Evolutionary conservation across 306 rosid species (phyloP).

Genomic region (Notholithocarpus densiflorus): DNA sequence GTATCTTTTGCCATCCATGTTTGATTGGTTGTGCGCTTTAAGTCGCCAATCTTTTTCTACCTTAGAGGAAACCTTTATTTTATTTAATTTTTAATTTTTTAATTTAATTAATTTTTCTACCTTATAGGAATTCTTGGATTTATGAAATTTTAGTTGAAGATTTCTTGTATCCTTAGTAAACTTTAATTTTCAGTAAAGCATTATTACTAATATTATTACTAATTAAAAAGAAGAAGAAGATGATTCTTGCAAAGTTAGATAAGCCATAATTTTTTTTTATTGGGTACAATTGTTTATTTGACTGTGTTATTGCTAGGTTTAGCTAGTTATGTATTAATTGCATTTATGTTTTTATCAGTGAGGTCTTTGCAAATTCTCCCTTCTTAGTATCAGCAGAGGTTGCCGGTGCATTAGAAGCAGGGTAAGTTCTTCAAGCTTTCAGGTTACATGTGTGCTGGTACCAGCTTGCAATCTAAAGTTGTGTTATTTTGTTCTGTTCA

Average conservation of each 20-base stretch:
- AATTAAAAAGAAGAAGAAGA: too few relatives aligned
- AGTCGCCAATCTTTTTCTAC: too few relatives aligned
- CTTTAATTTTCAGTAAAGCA: too few relatives aligned
- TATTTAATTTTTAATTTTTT: too few relatives aligned
- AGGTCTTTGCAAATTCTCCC: constrained; percentile 85
- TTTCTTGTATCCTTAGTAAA: too few relatives aligned
- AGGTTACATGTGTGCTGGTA: not conserved
- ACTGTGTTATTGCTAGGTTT: constrained; percentile 5
- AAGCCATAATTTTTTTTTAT: not conserved
- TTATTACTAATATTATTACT: too few relatives aligned
- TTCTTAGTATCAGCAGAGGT: constrained; percentile 92
- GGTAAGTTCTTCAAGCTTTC: constrained; percentile 38
- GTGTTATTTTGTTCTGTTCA: constrained; percentile 26
- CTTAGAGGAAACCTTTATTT: too few relatives aligned
- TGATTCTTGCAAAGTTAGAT: not conserved
- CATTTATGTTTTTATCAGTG: constrained; percentile 48
- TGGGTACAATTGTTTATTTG: not conserved
- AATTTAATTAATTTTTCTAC: too few relatives aligned
- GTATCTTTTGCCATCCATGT: too few relatives aligned
- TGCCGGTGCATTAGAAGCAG: constrained; percentile 60
- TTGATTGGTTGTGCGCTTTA: too few relatives aligned
- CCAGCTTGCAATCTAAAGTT: constrained; percentile 3
- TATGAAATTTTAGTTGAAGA: too few relatives aligned
- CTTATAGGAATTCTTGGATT: too few relatives aligned
- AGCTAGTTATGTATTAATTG: constrained; percentile 26